Percentiles rank a stretch among this genome's conserved stretches.
phyloP scores from a whole-genome alignment of 768 basidiomycete genomes.

The Lactarius deliciosus region DNA sequence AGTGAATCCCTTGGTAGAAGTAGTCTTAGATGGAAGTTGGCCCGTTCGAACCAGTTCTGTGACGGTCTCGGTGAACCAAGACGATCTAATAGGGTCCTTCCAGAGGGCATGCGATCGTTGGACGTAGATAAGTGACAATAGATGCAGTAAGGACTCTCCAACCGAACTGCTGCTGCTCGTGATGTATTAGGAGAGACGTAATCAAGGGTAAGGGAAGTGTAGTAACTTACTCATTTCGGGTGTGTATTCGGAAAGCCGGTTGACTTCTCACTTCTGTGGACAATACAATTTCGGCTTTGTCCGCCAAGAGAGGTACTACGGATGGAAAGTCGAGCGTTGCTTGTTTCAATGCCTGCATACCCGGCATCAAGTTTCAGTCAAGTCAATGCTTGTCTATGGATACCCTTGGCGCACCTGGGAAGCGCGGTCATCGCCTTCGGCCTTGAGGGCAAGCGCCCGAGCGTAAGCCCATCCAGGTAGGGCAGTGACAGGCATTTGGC shows the following conservation, averaged over 20 bases:
- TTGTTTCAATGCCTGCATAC: slow-evolving; percentile 66
- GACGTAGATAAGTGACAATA: slow-evolving; percentile 87
- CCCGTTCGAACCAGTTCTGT: slow-evolving; percentile 40
- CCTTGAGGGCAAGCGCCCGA: slow-evolving; percentile 63
- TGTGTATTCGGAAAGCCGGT: slow-evolving; percentile 65
- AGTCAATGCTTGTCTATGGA: background rate
- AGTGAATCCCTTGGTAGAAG: slow-evolving; percentile 37
- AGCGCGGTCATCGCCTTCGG: slow-evolving; percentile 30
- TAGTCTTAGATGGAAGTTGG: slow-evolving; percentile 37
- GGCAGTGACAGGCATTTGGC: slow-evolving; percentile 36
- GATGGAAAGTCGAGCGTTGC: slow-evolving; percentile 81
- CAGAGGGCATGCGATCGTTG: slow-evolving; percentile 74
- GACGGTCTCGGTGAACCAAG: slow-evolving; percentile 72
- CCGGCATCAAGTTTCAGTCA: slow-evolving; percentile 50
- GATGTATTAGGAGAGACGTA: background rate
- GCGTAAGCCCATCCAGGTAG: slow-evolving; percentile 81
- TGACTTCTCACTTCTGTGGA: slow-evolving; percentile 57
- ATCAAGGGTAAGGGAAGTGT: slow-evolving; percentile 1
- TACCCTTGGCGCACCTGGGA: slow-evolving; percentile 19
- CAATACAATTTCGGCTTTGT: slow-evolving; percentile 75
- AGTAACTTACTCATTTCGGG: slow-evolving; percentile 56
- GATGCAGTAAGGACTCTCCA: slow-evolving; percentile 55
- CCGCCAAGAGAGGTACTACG: slow-evolving; percentile 77
- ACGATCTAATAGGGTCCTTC: slow-evolving; percentile 64
- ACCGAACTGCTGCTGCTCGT: slow-evolving; percentile 8